Evolutionary conservation across 352 stramenopile genomes (phyloP).

Genomic region (Phytophthora rubi): DNA sequence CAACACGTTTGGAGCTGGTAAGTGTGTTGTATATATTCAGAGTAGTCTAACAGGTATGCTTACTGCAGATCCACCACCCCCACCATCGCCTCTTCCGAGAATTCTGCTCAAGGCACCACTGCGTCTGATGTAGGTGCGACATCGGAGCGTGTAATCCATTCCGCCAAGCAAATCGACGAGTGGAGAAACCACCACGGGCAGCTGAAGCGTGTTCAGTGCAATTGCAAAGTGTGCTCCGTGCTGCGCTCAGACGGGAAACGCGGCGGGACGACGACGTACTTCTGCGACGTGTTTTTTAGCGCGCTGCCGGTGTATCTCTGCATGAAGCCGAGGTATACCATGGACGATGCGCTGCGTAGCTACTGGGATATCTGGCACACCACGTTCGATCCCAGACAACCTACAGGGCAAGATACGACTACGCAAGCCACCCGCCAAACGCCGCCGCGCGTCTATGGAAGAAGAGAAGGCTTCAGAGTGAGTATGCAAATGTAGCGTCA

Average conservation of each 20-base stretch:
- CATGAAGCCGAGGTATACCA: neutral
- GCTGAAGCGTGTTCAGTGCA: conserved; percentile 1
- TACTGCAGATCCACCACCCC: neutral
- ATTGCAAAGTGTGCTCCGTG: conserved; percentile 6
- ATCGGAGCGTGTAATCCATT: neutral
- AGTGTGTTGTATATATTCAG: neutral
- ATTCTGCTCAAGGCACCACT: no score
- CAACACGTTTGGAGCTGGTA: conserved; percentile 2
- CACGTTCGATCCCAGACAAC: neutral
- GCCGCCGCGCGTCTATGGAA: neutral
- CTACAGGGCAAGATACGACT: conserved; percentile 4
- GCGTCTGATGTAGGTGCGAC: no score
- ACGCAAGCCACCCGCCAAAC: neutral
- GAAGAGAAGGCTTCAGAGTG: neutral
- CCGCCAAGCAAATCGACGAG: neutral
- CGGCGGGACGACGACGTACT: conserved; percentile 8
- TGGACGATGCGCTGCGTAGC: neutral
- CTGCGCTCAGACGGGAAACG: neutral
- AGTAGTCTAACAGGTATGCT: neutral
- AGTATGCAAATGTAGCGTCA: neutral
- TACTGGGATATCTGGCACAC: conserved; percentile 15
- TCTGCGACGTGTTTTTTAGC: neutral
- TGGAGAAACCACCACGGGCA: conserved; percentile 1
- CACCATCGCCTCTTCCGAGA: neutral
- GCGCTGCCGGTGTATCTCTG: neutral